These are phyloP conservation scores for Scedosporium aurantiacum DNA, from an alignment of 2,329 filamentous ascomycete species.

Conservation along the genomic window DNA sequence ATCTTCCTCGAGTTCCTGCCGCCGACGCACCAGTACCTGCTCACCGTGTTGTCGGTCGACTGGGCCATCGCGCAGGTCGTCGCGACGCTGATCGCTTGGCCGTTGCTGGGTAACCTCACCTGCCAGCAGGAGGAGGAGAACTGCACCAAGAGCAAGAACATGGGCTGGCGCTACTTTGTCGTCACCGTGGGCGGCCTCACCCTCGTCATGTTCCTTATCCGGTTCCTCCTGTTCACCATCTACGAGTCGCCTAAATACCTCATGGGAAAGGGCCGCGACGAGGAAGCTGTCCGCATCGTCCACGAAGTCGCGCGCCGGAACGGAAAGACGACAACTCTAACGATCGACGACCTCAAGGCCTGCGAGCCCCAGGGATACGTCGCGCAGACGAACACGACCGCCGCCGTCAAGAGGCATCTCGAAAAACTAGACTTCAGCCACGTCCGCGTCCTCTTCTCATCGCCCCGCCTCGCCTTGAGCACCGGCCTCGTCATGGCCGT, in stretches of 20 bases:
- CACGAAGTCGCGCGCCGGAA: constrained; percentile 32
- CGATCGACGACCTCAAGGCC: constrained; percentile 24
- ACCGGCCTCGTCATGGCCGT: constrained; percentile 57
- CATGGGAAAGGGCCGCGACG: constrained; percentile 30
- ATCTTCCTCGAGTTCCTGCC: constrained; percentile 42
- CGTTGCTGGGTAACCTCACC: constrained; percentile 29
- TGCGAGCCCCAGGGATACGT: constrained; percentile 24
- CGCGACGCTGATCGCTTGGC: constrained; percentile 32
- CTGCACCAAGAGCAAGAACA: constrained; percentile 30
- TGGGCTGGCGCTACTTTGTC: constrained; percentile 39
- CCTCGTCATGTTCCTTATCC: constrained; percentile 29
- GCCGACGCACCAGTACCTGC: constrained; percentile 33
- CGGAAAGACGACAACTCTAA: constrained; percentile 22
- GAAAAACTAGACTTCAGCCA: constrained; percentile 33
- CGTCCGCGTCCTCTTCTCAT: constrained; percentile 53
- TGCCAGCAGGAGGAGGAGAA: constrained; percentile 21
- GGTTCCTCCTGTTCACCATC: constrained; percentile 35
- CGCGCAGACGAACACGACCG: constrained; percentile 20
- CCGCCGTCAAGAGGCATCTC: constrained; percentile 21
- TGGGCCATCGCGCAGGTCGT: constrained; percentile 42
- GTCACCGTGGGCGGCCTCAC: constrained; percentile 33
- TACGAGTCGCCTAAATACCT: constrained; percentile 36
- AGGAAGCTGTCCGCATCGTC: constrained; percentile 34
- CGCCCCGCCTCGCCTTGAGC: constrained; percentile 45
- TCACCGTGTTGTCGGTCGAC: constrained; percentile 33